A percentile compares a stretch with the other conserved stretches of the same genome.
These are phyloP conservation scores for Climacium dendroides DNA, from an alignment of 225 moss, liverwort and hornwort species.

Conservation along the genomic window DNA sequence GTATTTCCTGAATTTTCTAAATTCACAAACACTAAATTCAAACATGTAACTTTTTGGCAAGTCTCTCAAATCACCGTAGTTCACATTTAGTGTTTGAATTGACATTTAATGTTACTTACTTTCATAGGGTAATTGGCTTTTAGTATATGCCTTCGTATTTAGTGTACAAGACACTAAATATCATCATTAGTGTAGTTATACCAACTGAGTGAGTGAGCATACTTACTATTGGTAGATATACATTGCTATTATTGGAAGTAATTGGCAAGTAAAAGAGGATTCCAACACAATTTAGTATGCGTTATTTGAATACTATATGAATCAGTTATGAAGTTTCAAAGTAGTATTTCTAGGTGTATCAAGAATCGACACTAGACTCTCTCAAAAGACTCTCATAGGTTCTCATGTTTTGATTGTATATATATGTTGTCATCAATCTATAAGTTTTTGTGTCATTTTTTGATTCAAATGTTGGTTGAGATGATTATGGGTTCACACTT, in stretches of 20 bases:
- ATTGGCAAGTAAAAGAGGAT: not conserved
- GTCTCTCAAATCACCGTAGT: too few species aligned
- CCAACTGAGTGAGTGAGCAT: not conserved
- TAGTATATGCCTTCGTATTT: too few species aligned
- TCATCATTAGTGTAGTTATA: not conserved
- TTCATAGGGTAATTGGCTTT: too few species aligned
- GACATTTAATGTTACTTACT: too few species aligned
- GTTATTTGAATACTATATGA: not conserved
- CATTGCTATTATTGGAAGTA: not conserved
- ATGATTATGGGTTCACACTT: accelerated
- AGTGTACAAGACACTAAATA: too few species aligned
- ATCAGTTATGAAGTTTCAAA: not conserved
- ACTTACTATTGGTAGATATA: not conserved
- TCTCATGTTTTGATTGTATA: not conserved
- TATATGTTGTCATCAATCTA: too few species aligned
- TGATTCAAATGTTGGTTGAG: not conserved
- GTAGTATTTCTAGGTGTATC: not conserved
- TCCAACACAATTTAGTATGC: not conserved
- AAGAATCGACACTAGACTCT: accelerated
- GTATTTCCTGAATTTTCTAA: too few species aligned
- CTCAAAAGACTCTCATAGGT: accelerated
- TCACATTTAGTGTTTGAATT: too few species aligned
- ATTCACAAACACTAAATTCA: too few species aligned
- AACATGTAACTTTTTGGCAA: too few species aligned
- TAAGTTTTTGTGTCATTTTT: accelerated